Evolutionary conservation across 2,329 filamentous ascomycete species (phyloP), one percentile per base, ranked within the genome.

Genomic region (Aspergillus caelatus): DNA sequence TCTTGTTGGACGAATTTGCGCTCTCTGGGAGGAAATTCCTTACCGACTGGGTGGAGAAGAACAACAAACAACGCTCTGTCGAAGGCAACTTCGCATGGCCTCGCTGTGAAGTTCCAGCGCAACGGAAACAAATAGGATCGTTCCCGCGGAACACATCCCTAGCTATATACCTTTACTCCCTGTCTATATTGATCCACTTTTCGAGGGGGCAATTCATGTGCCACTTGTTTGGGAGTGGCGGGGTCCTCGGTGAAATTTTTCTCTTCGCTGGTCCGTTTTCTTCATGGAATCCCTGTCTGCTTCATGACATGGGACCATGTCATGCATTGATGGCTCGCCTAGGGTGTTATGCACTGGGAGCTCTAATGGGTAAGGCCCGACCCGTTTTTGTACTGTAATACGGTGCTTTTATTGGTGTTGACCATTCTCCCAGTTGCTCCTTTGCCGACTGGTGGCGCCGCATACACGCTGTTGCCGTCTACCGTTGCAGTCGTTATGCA

Each of bases 91-190:
- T 39, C 14, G 30, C 32, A 36, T 34, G 52, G 32, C 52, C 52
- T 23, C 32, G 21, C 30, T 10, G 52, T 10, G 52, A 23, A 23
- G 14, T 43, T 43, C 60, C 60, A 62, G 46, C n/a, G 32, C 3
- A 54, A n/a, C 46, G 60, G 60, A 46, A 58, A 34, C 60, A 43
- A 62, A 62, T 62, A 43, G 56, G 60, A 58, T 60, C 32, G 12
- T 7, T 23, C 52, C 52, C 52, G 32, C 32, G n/a, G 12, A 14
- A 19, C 14, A 32, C 3, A 26, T 11, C 52, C 34, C 46, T 41
- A 11, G 26, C 36, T 30, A 21, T 32, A n/a, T n/a, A 21, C 14
- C 52, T 28, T 52, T 26, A 52, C n/a, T 23, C 48, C 28, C 23
- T 9, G 48, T 4, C 48, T 52, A 54, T 54, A 36, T 12, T 36